Evolutionary conservation across 2,329 filamentous ascomycete genomes (phyloP).

Genomic region (Microsporum ferrugineum): DNA sequence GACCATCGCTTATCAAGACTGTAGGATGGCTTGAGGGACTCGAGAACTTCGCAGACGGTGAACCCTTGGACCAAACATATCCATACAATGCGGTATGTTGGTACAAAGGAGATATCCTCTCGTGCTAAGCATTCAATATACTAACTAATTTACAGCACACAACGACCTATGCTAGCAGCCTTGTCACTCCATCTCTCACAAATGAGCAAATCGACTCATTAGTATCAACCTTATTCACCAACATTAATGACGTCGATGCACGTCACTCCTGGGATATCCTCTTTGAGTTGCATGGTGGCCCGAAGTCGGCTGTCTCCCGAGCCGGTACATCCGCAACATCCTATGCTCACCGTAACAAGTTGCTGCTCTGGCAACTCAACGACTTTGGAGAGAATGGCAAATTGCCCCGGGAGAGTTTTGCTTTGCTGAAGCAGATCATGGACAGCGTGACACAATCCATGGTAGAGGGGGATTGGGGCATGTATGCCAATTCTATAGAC

Average conservation of each 20-base stretch:
- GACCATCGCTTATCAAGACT: background rate
- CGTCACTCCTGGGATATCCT: slow-evolving; percentile 31
- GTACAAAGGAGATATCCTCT: background rate
- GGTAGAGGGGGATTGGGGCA: slow-evolving; percentile 26
- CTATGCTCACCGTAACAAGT: slow-evolving; percentile 49
- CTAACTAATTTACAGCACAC: background rate
- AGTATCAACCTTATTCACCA: background rate
- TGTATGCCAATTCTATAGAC: slow-evolving; percentile 52
- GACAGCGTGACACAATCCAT: slow-evolving; percentile 37
- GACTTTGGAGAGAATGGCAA: slow-evolving; percentile 31
- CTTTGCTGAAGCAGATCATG: slow-evolving; percentile 33
- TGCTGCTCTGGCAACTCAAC: slow-evolving; percentile 51
- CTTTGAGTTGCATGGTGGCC: slow-evolving; percentile 48
- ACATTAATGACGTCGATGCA: slow-evolving; percentile 32
- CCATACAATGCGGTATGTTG: background rate
- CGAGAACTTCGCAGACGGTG: background rate
- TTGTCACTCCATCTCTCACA: background rate
- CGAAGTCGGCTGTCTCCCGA: slow-evolving; percentile 39
- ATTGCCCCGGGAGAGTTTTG: slow-evolving; percentile 14
- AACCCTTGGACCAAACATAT: background rate
- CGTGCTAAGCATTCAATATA: background rate
- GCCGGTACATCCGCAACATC: slow-evolving; percentile 43
- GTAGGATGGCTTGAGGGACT: background rate
- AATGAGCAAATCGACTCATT: background rate
- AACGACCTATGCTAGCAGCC: background rate